Evolutionary conservation across 2,329 filamentous ascomycete species (phyloP).

Genomic region (Cytospora chrysosperma): DNA sequence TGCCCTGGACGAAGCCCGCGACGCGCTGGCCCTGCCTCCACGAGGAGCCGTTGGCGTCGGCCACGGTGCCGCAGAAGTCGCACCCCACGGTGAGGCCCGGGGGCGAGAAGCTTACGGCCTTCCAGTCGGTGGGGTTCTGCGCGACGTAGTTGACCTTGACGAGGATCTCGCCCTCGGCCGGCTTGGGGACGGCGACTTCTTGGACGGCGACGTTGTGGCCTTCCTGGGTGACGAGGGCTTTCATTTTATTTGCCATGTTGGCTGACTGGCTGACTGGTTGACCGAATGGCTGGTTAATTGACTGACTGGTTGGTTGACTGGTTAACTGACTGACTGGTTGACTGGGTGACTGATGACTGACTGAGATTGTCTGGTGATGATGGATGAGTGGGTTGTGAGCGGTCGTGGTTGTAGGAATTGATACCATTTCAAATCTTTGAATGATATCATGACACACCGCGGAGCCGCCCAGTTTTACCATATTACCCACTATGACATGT

Average conservation of each 20-base stretch:
- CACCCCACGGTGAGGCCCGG: slow-evolving; percentile 34
- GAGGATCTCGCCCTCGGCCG: slow-evolving; percentile 34
- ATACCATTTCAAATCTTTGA: too few relatives aligned
- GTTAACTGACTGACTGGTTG: not conserved
- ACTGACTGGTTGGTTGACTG: not conserved
- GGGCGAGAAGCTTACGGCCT: slow-evolving; percentile 24
- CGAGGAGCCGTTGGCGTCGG: slow-evolving; percentile 31
- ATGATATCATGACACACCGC: not conserved
- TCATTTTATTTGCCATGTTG: slow-evolving; percentile 31
- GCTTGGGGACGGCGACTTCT: slow-evolving; percentile 32
- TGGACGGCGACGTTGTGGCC: slow-evolving; percentile 33
- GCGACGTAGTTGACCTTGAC: slow-evolving; percentile 34
- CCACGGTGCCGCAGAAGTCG: slow-evolving; percentile 37
- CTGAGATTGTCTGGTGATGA: not conserved
- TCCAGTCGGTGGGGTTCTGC: slow-evolving; percentile 39
- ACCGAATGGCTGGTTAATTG: too few relatives aligned
- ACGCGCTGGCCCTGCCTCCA: slow-evolving; percentile 35
- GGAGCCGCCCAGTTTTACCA: not conserved
- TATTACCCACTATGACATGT: not conserved
- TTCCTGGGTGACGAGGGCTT: slow-evolving; percentile 38
- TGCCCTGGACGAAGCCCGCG: slow-evolving; percentile 35
- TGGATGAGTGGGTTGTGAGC: not conserved
- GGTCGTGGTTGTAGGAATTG: not conserved
- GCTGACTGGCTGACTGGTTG: too few relatives aligned
- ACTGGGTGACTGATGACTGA: not conserved